Percentiles rank a stretch among this genome's conserved stretches.
phyloP scores from a whole-genome alignment of 2,329 filamentous ascomycete genomes.

The Fusarium pseudograminearum region DNA sequence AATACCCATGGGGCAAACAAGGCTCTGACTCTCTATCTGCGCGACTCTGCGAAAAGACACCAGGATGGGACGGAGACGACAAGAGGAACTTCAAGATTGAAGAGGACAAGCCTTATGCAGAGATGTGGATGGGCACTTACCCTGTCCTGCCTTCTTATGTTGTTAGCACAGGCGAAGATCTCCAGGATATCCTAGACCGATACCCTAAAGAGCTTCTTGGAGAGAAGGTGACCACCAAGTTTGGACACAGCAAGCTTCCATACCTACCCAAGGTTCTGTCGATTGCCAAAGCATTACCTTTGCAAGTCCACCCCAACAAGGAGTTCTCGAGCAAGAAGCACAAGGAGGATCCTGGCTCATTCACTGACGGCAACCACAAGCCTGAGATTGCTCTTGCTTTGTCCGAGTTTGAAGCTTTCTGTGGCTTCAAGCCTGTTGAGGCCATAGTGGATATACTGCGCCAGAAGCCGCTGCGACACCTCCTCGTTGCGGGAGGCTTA shows the following conservation, averaged over 20 bases:
- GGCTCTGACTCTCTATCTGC: constrained; percentile 75
- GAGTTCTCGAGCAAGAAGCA: constrained; percentile 73
- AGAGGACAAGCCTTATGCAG: constrained; percentile 70
- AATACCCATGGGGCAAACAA: constrained; percentile 78
- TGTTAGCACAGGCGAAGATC: constrained; percentile 70
- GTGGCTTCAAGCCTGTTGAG: constrained; percentile 75
- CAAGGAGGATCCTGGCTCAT: constrained; percentile 71
- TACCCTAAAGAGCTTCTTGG: constrained; percentile 74
- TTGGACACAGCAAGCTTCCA: constrained; percentile 72
- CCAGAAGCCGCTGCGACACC: constrained; percentile 52
- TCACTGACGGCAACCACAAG: constrained; percentile 81
- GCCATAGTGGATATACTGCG: constrained; percentile 71
- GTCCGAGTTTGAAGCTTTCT: constrained; percentile 79
- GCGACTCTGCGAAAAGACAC: constrained; percentile 72
- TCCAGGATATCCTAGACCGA: constrained; percentile 72
- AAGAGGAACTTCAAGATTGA: constrained; percentile 69
- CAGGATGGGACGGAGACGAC: constrained; percentile 55
- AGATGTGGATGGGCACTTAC: constrained; percentile 84
- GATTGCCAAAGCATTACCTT: constrained; percentile 78
- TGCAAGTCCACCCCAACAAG: constrained; percentile 82
- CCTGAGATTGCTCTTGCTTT: constrained; percentile 82
- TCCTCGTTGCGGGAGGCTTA: constrained; percentile 32
- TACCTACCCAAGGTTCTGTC: constrained; percentile 82
- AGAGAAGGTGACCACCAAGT: constrained; percentile 68
- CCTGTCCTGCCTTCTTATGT: constrained; percentile 75